Conservation (phyloP, 23 red algal species). For the Gracilariopsis chorda region DNA sequence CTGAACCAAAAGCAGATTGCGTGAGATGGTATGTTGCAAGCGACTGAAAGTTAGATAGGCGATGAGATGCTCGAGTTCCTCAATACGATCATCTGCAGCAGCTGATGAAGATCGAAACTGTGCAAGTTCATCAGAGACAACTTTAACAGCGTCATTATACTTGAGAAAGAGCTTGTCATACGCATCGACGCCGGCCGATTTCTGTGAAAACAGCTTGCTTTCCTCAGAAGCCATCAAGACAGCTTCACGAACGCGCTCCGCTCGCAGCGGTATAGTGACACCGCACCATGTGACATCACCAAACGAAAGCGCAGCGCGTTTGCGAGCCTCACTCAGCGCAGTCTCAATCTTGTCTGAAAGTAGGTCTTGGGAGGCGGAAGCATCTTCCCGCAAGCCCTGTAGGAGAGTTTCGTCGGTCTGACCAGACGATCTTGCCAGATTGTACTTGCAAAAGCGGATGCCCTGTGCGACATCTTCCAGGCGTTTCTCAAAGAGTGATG, state of each 20-base stretch:
- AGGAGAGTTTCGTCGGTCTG: not conserved
- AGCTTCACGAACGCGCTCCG: constrained; percentile 61
- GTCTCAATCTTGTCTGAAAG: constrained; percentile 51
- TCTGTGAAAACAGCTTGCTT: constrained; percentile 21
- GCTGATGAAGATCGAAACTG: constrained; percentile 32
- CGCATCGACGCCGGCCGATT: not conserved
- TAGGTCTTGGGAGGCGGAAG: not conserved
- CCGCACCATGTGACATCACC: constrained; percentile 69
- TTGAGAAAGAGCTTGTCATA: constrained; percentile 57
- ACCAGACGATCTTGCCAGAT: constrained; percentile 25
- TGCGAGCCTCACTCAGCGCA: constrained; percentile 25
- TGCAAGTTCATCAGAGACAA: constrained; percentile 21
- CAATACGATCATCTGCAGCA: constrained; percentile 32
- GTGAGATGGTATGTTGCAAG: constrained; percentile 27
- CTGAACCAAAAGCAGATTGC: constrained; percentile 52
- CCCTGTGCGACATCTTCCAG: constrained; percentile 68
- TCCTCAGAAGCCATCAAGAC: constrained; percentile 46
- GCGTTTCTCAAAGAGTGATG: constrained; percentile 38
- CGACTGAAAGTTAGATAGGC: constrained; percentile 37
- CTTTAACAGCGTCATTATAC: constrained; percentile 52
- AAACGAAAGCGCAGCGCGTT: constrained; percentile 7
- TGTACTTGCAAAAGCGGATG: constrained; percentile 79
- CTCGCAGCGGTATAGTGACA: constrained; percentile 29
- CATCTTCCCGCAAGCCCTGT: constrained; percentile 13
- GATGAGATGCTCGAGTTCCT: constrained; percentile 31